These are phyloP conservation scores for Skeletonema potamos DNA, from an alignment of 108 stramenopile species.

Conservation along the genomic window DNA sequence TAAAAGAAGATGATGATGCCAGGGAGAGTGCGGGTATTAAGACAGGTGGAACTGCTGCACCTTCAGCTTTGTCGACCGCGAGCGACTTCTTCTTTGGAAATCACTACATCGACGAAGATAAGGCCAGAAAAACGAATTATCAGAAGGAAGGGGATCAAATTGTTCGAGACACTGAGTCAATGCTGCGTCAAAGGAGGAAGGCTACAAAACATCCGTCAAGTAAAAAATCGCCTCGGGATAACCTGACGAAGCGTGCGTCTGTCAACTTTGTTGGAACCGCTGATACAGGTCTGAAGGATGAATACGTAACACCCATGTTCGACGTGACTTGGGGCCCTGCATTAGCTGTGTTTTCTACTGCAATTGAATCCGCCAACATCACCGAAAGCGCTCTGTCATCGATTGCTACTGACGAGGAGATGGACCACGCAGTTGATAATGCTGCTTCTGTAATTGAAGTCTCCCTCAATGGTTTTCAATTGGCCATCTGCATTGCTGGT, in stretches of 20 bases:
- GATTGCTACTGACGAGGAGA: conserved; percentile 85
- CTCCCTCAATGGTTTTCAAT: conserved; percentile 85
- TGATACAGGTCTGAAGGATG: conserved; percentile 79
- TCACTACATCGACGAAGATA: conserved; percentile 77
- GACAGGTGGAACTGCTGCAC: conserved; percentile 11
- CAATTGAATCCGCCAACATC: conserved; percentile 88
- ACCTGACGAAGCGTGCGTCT: conserved; percentile 19
- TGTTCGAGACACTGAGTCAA: conserved; percentile 85
- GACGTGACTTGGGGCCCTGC: conserved; percentile 98
- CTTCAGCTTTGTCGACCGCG: conserved; percentile 35
- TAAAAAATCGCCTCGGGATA: conserved; percentile 13
- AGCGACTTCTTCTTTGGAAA: conserved; percentile 72
- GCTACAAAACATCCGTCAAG: conserved; percentile 25
- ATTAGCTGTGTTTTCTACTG: conserved; percentile 92
- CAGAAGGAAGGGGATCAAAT: conserved; percentile 94
- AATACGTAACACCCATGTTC: conserved; percentile 95
- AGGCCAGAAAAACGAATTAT: conserved; percentile 80
- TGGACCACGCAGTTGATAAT: conserved; percentile 81
- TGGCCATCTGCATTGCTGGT: conserved; percentile 86
- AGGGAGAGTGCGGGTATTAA: conserved; percentile 60
- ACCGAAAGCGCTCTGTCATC: conserved; percentile 69
- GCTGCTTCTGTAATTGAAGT: conserved; percentile 79
- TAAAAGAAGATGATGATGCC: conserved; percentile 95
- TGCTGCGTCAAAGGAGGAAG: conserved; percentile 73
- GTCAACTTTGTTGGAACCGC: conserved; percentile 71